Conservation (phyloP, 139 green algal genomes). For the Asterochloris sp. region DNA sequence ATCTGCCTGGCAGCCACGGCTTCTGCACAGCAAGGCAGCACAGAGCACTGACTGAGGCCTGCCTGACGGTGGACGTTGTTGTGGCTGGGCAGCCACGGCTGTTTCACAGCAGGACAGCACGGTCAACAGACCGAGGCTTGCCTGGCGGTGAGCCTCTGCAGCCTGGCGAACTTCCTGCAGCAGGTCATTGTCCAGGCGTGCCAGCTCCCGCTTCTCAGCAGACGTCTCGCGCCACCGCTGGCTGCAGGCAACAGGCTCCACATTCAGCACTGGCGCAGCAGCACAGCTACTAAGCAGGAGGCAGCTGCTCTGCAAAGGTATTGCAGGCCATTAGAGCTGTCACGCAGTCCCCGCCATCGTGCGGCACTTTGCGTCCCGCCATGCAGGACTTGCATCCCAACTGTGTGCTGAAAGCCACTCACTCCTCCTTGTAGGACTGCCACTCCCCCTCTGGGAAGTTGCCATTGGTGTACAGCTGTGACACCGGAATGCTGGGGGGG, state of each 20-base stretch:
- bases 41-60: too few species aligned
- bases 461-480: constrained; percentile 78
- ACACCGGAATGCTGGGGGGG: constrained; percentile 85
- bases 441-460: constrained; percentile 81
- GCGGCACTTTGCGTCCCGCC: not conserved
- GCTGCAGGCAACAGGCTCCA: constrained; percentile 28
- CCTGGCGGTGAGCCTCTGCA: constrained; percentile 94
- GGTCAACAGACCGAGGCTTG: constrained; percentile 1
- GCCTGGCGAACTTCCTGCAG: constrained; percentile 91
- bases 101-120: not conserved
- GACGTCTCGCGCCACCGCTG: constrained; percentile 89
- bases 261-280: not conserved
- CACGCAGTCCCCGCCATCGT: not conserved
- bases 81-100: too few species aligned
- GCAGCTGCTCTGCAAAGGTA: not conserved
- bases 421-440: constrained; percentile 80
- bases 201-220: constrained; percentile 88
- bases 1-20: too few species aligned
- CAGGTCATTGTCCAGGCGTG: constrained; percentile 75
- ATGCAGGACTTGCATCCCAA: not conserved
- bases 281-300: not conserved
- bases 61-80: too few species aligned
- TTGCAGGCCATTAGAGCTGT: not conserved
- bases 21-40: too few species aligned
- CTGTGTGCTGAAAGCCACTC: not conserved